Base-by-base conservation (phyloP, 495 filamentous ascomycete species). In the Coniosporium apollinis region DNA sequence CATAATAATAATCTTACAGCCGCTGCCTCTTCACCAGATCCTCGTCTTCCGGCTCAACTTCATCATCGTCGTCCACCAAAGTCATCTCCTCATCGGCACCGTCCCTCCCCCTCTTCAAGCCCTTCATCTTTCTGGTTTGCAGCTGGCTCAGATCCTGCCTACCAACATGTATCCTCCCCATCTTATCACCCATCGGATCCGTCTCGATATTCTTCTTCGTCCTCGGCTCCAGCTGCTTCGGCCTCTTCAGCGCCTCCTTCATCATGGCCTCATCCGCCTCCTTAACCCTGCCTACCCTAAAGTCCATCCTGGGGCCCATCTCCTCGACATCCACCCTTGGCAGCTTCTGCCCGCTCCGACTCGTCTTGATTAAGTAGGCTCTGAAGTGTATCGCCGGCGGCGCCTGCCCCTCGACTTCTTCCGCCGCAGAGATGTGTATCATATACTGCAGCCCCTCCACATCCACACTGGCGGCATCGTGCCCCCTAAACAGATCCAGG, bases 41-140 rank as follows among this genome's bases (percentile, higher is more conserved):
- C 20, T 48, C 42, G 20, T 41, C 42, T 22, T 44, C 37, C 14
- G 20, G 16, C 28, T 41, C 19, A 16, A 15, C 34, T 6, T 56
- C 60, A 33, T 67, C 69, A 21, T 60, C 39, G 8, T 38, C 43
- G 28, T 58, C 60, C 19, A 37, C 19, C 3, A 14, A 7, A 2
- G 21, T n/a, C 1, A 13, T 25, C 1, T 45, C 49, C 11, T 58
- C 65, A 16, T 58, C 64, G 2, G 64, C 72, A 15, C 70, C 64
- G 39, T 73, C 70, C 14, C 76, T 59, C 18, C 67, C 66, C 33
- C 91, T 65, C 70, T 96, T 96, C 44, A 97, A 57, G 39, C 89
- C 89, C 73, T 97, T 97, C 86, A 97, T 94, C 75, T 97, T 97
- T 51, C 89, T 71, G 30, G 83, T 94, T 71, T 96, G 89, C 58